Percentiles rank a stretch among this genome's conserved stretches.
These are phyloP conservation scores for Rutstroemia sp. DNA, from an alignment of 2,329 filamentous ascomycete genomes.

Conservation along the genomic window DNA sequence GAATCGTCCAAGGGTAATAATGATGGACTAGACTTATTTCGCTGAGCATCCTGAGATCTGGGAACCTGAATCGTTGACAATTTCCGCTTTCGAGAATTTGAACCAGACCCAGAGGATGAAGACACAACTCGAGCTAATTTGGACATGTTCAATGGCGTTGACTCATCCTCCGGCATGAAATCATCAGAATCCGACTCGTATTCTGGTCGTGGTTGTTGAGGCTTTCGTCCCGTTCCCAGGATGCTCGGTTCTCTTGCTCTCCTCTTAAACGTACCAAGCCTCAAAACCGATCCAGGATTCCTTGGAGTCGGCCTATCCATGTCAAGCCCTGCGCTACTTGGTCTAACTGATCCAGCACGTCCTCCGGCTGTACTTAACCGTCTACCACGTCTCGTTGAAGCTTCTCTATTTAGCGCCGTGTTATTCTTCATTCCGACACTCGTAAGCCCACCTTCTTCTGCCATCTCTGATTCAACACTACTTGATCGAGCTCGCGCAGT, in stretches of 20 bases:
- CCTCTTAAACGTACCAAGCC: slow-evolving; percentile 50
- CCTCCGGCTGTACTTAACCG: slow-evolving; percentile 30
- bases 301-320: slow-evolving; percentile 23
- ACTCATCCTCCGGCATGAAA: slow-evolving; percentile 59
- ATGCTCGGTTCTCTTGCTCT: slow-evolving; percentile 55
- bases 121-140: slow-evolving; percentile 28
- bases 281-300: slow-evolving; percentile 34
- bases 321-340: slow-evolving; percentile 23
- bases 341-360: slow-evolving; percentile 12
- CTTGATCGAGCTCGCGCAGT: slow-evolving; percentile 23
- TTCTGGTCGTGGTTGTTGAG: slow-evolving; percentile 32
- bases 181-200: slow-evolving; percentile 40
- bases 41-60: slow-evolving; percentile 12
- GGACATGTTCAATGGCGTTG: slow-evolving; percentile 53
- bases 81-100: slow-evolving; percentile 48
- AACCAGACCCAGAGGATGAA: slow-evolving; percentile 25
- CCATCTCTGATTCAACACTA: slow-evolving; percentile 27
- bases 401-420: slow-evolving; percentile 24
- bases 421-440: slow-evolving; percentile 23
- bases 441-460: slow-evolving; percentile 22
- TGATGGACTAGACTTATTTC: slow-evolving; percentile 18
- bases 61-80: slow-evolving; percentile 26
- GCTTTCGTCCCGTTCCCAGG: slow-evolving; percentile 35
- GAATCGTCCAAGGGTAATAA: slow-evolving; percentile 7
- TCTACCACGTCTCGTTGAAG: slow-evolving; percentile 30